Conservation (phyloP, 805 yeast species). For the Dipodascus geniculatus region DNA sequence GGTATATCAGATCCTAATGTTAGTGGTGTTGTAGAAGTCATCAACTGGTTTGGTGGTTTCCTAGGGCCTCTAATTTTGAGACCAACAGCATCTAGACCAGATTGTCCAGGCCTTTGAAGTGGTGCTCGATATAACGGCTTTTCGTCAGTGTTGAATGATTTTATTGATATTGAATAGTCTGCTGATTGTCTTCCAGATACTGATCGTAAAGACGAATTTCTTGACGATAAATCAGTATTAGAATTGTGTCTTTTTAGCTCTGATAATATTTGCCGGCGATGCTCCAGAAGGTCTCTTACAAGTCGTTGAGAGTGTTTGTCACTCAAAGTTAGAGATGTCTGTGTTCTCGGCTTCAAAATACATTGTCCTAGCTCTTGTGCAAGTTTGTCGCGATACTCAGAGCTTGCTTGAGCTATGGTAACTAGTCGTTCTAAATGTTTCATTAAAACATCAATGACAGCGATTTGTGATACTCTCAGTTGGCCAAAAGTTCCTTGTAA, state of each 20-base stretch:
- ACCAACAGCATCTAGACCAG: background rate
- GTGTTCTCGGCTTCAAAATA: conserved; percentile 41
- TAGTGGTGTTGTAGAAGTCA: no score
- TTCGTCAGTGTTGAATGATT: background rate
- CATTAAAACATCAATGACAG: conserved; percentile 69
- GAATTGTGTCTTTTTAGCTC: conserved; percentile 37
- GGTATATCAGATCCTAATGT: no score
- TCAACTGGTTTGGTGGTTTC: background rate
- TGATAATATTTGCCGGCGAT: conserved; percentile 52
- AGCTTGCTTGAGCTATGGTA: conserved; percentile 31
- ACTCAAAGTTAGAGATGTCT: conserved; percentile 35
- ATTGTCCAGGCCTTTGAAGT: background rate
- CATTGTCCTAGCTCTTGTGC: conserved; percentile 58
- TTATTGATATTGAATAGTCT: background rate
- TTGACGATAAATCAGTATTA: conserved; percentile 1
- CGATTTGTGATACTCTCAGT: conserved; percentile 58
- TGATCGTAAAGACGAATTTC: background rate
- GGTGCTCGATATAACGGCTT: background rate
- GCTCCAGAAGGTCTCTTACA: conserved; percentile 46
- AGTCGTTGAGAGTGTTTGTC: conserved; percentile 50
- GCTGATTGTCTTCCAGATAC: background rate
- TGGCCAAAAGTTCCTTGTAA: conserved; percentile 55
- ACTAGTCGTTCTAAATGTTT: conserved; percentile 63
- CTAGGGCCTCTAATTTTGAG: background rate
- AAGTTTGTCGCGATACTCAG: conserved; percentile 27